Evolutionary conservation across 805 yeast species (phyloP).

Genomic region (Maudiozyma turicensis): DNA sequence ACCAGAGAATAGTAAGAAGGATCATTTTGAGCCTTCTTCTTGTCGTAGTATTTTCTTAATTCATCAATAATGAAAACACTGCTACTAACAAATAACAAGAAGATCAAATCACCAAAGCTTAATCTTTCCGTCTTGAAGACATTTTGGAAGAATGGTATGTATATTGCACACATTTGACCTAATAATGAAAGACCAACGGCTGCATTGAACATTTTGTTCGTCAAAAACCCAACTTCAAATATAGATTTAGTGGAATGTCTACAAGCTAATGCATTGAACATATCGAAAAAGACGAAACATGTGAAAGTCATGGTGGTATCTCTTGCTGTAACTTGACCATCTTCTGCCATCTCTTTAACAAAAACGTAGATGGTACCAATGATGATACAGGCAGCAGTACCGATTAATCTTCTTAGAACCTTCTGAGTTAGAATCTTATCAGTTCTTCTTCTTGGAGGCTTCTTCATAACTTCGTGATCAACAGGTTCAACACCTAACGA

Average conservation of each 20-base stretch:
- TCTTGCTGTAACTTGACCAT: conserved; percentile 74
- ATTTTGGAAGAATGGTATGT: conserved; percentile 84
- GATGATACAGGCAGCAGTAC: conserved; percentile 64
- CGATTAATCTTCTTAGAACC: conserved; percentile 62
- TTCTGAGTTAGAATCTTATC: conserved; percentile 71
- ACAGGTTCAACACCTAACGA: conserved; percentile 96
- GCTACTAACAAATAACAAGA: conserved; percentile 53
- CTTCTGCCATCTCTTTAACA: conserved; percentile 72
- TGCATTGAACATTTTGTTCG: conserved; percentile 82
- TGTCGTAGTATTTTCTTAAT: conserved; percentile 44
- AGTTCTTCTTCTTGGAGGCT: conserved; percentile 87
- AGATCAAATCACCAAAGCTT: conserved; percentile 49
- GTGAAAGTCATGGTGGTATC: conserved; percentile 99
- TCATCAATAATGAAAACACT: conserved; percentile 84
- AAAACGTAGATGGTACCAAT: conserved; percentile 88
- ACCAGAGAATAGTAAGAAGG: conserved; percentile 16
- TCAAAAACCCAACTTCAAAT: conserved; percentile 69
- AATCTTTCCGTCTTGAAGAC: conserved; percentile 94
- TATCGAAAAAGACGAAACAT: conserved; percentile 89
- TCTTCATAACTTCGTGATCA: conserved; percentile 88
- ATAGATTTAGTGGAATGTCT: conserved; percentile 80
- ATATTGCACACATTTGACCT: conserved; percentile 91
- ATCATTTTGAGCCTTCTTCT: conserved; percentile 12
- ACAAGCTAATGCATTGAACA: conserved; percentile 94
- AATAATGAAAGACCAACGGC: conserved; percentile 82